Percentiles rank a stretch among this genome's conserved stretches.
Evolutionary conservation across 73 alveolate species (phyloP).

Genomic region (Paramecium biaurelia): DNA sequence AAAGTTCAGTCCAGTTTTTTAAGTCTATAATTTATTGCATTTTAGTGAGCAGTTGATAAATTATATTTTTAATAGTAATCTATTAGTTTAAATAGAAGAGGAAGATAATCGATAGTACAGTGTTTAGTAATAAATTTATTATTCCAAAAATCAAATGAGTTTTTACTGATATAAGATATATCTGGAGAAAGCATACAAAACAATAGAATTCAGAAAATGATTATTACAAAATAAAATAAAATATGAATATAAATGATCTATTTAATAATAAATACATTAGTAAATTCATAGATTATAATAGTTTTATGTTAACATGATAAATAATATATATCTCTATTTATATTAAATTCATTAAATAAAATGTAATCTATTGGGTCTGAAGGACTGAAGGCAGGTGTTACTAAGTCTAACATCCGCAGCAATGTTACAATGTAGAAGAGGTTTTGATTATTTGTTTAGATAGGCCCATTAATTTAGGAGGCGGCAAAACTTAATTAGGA

Average conservation of each 20-base stretch:
- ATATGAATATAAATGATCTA: too few species aligned
- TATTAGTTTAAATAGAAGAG: background rate
- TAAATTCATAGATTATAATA: background rate
- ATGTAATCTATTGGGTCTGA: constrained; percentile 3
- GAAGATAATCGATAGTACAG: background rate
- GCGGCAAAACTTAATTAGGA: constrained; percentile 40
- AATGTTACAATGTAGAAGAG: background rate
- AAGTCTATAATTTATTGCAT: too few species aligned
- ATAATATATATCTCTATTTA: background rate
- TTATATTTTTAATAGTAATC: background rate
- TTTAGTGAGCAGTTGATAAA: background rate
- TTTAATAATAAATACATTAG: background rate
- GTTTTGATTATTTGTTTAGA: background rate
- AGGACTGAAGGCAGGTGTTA: constrained; percentile 46
- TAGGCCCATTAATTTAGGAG: constrained; percentile 27
- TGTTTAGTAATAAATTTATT: too few species aligned
- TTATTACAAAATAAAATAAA: too few species aligned
- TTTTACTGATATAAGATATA: too few species aligned
- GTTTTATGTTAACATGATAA: background rate
- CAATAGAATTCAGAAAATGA: too few species aligned
- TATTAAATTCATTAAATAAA: background rate
- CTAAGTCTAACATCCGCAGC: constrained; percentile 17
- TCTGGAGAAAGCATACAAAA: too few species aligned
- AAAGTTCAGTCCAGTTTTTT: too few species aligned
- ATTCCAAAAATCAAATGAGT: background rate